A percentile compares a stretch with the other conserved stretches of the same genome.
Conservation (phyloP, 2,329 filamentous ascomycete species). For the Pseudonectria foliicola region DNA sequence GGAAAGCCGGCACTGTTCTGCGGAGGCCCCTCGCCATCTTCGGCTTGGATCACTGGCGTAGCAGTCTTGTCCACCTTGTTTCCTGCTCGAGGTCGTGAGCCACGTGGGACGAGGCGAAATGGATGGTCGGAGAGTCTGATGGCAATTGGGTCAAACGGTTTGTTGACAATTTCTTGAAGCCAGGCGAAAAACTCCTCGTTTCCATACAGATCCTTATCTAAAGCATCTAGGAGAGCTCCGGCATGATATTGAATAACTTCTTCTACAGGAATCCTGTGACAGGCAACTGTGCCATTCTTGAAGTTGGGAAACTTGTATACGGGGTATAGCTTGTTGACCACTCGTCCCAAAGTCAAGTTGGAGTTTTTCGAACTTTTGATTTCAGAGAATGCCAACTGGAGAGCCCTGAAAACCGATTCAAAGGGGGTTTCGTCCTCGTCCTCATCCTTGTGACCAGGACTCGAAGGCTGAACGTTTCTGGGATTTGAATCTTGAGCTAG, state of each 20-base stretch:
- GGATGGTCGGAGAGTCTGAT: slow-evolving; percentile 25
- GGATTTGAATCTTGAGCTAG: too few species aligned
- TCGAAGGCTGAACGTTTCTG: too few species aligned
- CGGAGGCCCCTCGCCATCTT: slow-evolving; percentile 11
- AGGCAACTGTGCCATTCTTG: slow-evolving; percentile 21
- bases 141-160: slow-evolving; percentile 20
- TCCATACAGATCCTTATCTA: slow-evolving; percentile 29
- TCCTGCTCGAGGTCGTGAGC: slow-evolving; percentile 7
- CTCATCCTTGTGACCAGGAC: slow-evolving; percentile 1
- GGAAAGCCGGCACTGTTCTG: slow-evolving; percentile 16
- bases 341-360: neutral
- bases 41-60: neutral
- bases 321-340: neutral
- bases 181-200: slow-evolving; percentile 26
- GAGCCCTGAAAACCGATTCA: slow-evolving; percentile 18
- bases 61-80: slow-evolving; percentile 2
- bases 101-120: slow-evolving; percentile 16
- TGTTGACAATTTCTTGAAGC: slow-evolving; percentile 24
- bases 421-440: slow-evolving; percentile 18
- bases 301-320: slow-evolving; percentile 3
- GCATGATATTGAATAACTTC: slow-evolving; percentile 41
- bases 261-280: slow-evolving; percentile 34
- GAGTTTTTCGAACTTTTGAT: neutral
- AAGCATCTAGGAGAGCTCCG: slow-evolving; percentile 27
- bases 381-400: slow-evolving; percentile 16